These are phyloP conservation scores for Gryganskiella cystojenkinii DNA, from an alignment of 192 early-diverging fungal species.

Conservation along the genomic window DNA sequence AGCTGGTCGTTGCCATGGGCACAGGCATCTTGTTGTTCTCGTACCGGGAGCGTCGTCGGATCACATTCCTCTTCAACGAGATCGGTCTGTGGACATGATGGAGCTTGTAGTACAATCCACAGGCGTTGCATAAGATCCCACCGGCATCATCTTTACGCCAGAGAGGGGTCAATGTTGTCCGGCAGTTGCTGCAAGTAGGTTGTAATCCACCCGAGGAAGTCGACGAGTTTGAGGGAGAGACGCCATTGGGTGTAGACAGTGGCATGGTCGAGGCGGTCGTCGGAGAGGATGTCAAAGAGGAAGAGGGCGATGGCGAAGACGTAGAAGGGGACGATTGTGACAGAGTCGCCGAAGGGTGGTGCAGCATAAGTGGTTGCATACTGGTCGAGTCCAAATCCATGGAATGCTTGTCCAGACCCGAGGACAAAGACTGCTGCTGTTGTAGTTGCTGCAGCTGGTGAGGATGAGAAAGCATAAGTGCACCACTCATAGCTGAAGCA, in stretches of 20 bases:
- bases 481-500: too few species aligned
- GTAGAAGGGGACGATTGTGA: neutral
- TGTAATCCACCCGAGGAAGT: constrained; percentile 5
- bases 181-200: constrained; percentile 75
- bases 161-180: constrained; percentile 72
- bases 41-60: constrained; percentile 67
- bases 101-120: constrained; percentile 90
- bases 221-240: neutral
- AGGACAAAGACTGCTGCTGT: too few species aligned
- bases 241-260: neutral
- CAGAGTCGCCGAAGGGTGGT: neutral
- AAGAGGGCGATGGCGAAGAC: too few species aligned
- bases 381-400: too few species aligned
- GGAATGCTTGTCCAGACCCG: too few species aligned
- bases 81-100: constrained; percentile 81
- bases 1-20: neutral
- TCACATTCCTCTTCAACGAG: constrained; percentile 73
- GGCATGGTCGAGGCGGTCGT: neutral
- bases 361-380: too few species aligned
- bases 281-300: too few species aligned
- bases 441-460: too few species aligned
- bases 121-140: constrained; percentile 89
- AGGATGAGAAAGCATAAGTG: neutral
- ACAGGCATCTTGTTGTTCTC: constrained; percentile 14
- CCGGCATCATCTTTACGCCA: constrained; percentile 80